A percentile compares a stretch with the other conserved stretches of the same genome.
Evolutionary conservation across 2,329 filamentous ascomycete genomes (phyloP).

Genomic region (Macrophomina phaseolina): DNA sequence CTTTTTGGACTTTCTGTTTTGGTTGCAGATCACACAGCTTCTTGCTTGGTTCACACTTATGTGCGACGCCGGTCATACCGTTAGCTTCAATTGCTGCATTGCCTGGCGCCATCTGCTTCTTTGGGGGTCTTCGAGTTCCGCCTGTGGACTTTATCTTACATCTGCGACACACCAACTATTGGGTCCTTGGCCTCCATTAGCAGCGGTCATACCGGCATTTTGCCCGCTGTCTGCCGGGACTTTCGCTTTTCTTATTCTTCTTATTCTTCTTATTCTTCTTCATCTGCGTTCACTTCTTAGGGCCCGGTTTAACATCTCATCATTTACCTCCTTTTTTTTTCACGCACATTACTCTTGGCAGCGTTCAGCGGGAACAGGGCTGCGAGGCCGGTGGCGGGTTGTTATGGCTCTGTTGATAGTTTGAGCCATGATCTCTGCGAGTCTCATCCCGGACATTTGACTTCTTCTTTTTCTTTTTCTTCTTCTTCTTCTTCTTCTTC

Average conservation of each 20-base stretch:
- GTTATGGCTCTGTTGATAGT: constrained; percentile 15
- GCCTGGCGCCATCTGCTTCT: constrained; percentile 18
- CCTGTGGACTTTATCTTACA: not conserved
- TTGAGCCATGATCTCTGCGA: not conserved
- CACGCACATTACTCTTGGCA: not conserved
- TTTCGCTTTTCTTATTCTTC: not conserved
- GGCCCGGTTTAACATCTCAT: constrained; percentile 11
- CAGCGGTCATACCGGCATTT: not conserved
- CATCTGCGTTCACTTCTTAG: constrained; percentile 1
- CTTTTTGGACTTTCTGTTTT: not conserved
- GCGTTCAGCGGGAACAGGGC: constrained; percentile 18
- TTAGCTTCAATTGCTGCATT: constrained; percentile 24
- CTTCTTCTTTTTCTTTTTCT: not conserved
- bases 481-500: no score
- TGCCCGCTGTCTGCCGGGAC: not conserved
- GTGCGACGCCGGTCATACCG: constrained; percentile 16
- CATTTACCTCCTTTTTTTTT: not conserved
- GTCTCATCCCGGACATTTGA: not conserved
- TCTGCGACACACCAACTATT: constrained; percentile 5
- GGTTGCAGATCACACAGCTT: constrained; percentile 8
- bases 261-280: not conserved
- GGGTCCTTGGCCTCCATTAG: constrained; percentile 9
- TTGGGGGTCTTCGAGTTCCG: not conserved
- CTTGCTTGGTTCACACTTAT: constrained; percentile 9
- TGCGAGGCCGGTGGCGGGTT: constrained; percentile 13